These are phyloP conservation scores for Sordariomycetes sp. DNA, from an alignment of 2,329 filamentous ascomycete species.

Conservation along the genomic window DNA sequence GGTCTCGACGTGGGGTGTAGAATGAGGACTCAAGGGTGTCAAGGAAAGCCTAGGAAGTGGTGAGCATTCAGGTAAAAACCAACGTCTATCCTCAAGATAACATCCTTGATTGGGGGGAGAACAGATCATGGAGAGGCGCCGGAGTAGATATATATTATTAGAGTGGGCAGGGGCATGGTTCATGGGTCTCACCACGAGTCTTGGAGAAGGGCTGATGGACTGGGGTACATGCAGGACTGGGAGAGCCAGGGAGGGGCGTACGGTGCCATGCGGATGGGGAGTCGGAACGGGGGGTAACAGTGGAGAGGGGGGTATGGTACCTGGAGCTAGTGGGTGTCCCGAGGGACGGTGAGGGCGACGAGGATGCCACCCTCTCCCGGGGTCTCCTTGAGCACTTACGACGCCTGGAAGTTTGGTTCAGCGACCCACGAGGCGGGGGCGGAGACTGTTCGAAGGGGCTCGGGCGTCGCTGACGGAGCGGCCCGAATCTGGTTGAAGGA, in stretches of 20 bases:
- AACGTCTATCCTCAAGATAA: background rate
- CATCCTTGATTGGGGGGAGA: background rate
- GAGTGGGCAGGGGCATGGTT: slow-evolving; percentile 1
- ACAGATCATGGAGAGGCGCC: background rate
- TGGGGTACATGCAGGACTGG: slow-evolving; percentile 1
- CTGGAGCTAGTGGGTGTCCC: slow-evolving; percentile 4
- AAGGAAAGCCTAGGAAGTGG: background rate
- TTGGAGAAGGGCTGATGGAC: slow-evolving; percentile 2
- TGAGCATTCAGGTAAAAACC: background rate
- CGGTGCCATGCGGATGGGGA: background rate
- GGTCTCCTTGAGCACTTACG: background rate
- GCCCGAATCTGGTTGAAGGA: background rate
- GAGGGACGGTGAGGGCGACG: background rate
- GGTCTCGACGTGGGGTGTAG: background rate
- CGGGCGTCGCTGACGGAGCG: background rate
- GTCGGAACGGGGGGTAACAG: background rate
- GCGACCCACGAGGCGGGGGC: background rate
- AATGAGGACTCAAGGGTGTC: background rate
- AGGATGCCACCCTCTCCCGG: background rate
- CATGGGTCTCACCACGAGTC: background rate
- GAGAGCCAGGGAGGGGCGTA: background rate
- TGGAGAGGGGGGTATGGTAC: slow-evolving; percentile 1
- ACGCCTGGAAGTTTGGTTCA: background rate
- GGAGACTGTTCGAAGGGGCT: background rate
- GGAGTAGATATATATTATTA: slow-evolving; percentile 3